Base-by-base conservation (phyloP, 306 rosid genomes). In the Senna siamea region DNA sequence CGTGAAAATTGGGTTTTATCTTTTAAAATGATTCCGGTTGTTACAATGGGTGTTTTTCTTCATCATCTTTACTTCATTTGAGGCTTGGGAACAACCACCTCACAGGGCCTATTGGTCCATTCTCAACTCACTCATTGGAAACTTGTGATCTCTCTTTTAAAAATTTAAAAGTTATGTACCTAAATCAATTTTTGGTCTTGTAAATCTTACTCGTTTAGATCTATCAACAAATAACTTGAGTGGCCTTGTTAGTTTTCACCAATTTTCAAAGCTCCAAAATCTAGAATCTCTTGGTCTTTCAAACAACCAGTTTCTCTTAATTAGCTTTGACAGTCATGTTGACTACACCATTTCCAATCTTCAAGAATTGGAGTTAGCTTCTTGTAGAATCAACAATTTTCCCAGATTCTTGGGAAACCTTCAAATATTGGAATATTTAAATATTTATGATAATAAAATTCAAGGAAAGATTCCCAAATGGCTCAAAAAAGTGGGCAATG, bases 371-470 rank as follows among this genome's bases (percentile, higher is more conserved):
- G 40, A 7, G 6, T 37, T 37, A 37, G 1, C 40, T 37, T 37
- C 40, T 37, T 37, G 40, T 37, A 37, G 4, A 13, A 7, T 82
- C 9, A 55, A 3, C 30, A 38, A 1, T 13, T 70, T 82, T 44
- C 85, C 90, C 0, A 13, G 55, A 58, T 69, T n/a, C n/a, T n/a
- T 78, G 9, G 48, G 62, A 28, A 17, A 2, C 5, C 13, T 58
- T 2, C 70, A 32, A 20, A 13, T 48, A 9, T 1, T 87, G 7
- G 0, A 0, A 8, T 0, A 0, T 0, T 50, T 84, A 41, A 72
- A 78, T 40, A 79, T 85, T 51, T 80, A 85, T 2, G 1, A 48
- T 14, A 71, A 72, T 52, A 52, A 43, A 5, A 81, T 78, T 51
- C 19, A 10, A 0, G 80, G 79, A 6, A 35, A 5, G 7, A 10